Evolutionary conservation across 2,329 filamentous ascomycete genomes (phyloP).

Genomic region (Rasamsonia emersonii): DNA sequence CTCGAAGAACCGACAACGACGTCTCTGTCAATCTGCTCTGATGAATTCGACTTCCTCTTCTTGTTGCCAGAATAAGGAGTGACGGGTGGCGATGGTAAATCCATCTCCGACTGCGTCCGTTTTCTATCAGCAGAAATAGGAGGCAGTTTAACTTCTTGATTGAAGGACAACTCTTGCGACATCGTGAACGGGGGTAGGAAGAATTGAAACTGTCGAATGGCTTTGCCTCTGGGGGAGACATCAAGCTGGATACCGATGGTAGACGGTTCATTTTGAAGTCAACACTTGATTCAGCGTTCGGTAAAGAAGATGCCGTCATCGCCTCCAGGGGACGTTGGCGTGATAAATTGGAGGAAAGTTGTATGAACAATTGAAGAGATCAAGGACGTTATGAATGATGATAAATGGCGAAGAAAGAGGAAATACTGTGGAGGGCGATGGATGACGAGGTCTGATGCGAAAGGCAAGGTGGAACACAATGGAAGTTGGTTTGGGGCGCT

Average conservation of each 20-base stretch:
- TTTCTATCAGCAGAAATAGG: constrained; percentile 35
- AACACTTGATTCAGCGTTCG: constrained; percentile 14
- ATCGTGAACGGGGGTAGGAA: constrained; percentile 19
- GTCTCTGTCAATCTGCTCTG: constrained; percentile 26
- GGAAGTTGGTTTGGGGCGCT: constrained; percentile 12
- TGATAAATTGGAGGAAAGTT: not conserved
- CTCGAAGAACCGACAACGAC: constrained; percentile 17
- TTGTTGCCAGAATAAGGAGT: constrained; percentile 36
- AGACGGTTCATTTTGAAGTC: constrained; percentile 32
- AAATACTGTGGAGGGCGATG: constrained; percentile 7
- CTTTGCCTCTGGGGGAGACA: constrained; percentile 41
- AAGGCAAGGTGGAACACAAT: constrained; percentile 20
- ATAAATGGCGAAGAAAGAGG: not conserved
- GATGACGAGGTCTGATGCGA: constrained; percentile 15
- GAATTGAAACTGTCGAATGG: constrained; percentile 41
- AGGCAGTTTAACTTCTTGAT: constrained; percentile 28
- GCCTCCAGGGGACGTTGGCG: not conserved
- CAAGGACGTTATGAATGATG: not conserved
- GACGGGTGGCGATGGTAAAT: constrained; percentile 38
- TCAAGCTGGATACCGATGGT: constrained; percentile 36
- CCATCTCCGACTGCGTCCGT: constrained; percentile 34
- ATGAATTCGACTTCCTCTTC: constrained; percentile 24
- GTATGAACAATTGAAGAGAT: not conserved
- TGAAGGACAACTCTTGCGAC: constrained; percentile 19
- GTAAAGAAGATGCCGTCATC: constrained; percentile 19